Evolutionary conservation across 1,284 basidiomycete species (phyloP).

Genomic region (Flammula alnicola): DNA sequence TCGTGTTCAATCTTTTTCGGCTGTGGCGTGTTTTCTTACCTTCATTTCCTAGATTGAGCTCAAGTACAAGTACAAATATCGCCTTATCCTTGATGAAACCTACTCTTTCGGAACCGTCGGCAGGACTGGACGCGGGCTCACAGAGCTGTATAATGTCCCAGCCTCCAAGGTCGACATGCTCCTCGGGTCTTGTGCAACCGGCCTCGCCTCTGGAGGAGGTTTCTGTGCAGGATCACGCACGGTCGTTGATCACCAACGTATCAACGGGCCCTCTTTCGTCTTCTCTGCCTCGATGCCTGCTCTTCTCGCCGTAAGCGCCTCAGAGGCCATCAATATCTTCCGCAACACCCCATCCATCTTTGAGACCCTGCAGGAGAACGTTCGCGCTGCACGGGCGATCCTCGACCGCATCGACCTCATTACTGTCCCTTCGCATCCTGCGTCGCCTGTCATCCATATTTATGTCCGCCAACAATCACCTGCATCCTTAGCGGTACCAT

Average conservation of each 20-base stretch:
- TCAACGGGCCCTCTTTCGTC: conserved; percentile 95
- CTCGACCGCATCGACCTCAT: conserved; percentile 85
- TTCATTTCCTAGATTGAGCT: conserved; percentile 77
- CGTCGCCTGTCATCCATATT: conserved; percentile 90
- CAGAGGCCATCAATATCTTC: conserved; percentile 83
- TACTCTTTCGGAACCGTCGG: conserved; percentile 94
- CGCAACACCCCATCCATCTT: conserved; percentile 78
- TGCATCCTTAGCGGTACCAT: conserved; percentile 18
- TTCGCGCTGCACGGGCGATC: conserved; percentile 73
- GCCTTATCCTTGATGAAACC: conserved; percentile 93
- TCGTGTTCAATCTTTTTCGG: conserved; percentile 35
- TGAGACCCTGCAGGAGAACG: conserved; percentile 80
- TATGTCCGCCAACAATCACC: conserved; percentile 53
- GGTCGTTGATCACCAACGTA: conserved; percentile 94
- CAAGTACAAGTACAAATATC: conserved; percentile 95
- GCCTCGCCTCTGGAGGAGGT: conserved; percentile 86
- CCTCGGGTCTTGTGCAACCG: conserved; percentile 86
- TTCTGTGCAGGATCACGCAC: conserved; percentile 92
- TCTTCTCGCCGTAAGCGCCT: conserved; percentile 86
- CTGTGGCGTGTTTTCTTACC: conserved; percentile 1
- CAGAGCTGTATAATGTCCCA: conserved; percentile 91
- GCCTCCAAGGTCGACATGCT: conserved; percentile 82
- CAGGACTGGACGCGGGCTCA: conserved; percentile 91
- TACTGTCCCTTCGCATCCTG: conserved; percentile 83
- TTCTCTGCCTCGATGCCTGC: conserved; percentile 97